Percentiles rank a stretch among this genome's conserved stretches.
Conservation (phyloP, 1,284 basidiomycete species). For the Pisolithus thermaeus region DNA sequence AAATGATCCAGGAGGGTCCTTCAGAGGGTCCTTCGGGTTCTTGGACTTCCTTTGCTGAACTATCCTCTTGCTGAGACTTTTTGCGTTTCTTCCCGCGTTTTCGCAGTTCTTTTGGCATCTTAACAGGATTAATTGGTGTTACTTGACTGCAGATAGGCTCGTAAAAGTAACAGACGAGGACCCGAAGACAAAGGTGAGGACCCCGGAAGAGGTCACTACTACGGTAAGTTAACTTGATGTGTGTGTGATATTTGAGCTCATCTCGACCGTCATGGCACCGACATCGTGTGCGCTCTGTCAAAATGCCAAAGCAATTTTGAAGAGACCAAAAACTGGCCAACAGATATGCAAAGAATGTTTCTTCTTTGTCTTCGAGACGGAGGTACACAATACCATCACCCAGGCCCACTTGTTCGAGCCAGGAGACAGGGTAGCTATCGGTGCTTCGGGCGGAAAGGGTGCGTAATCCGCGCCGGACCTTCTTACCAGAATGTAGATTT, state of each 20-base stretch:
- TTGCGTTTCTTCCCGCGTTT: conserved; percentile 75
- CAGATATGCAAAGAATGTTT: conserved; percentile 95
- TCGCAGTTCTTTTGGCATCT: conserved; percentile 70
- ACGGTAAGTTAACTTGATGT: no score
- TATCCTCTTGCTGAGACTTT: conserved; percentile 34
- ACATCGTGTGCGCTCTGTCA: conserved; percentile 71
- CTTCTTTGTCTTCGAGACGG: conserved; percentile 96
- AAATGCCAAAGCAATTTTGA: conserved; percentile 79
- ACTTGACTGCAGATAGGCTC: background rate
- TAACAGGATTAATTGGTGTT: background rate
- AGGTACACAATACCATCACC: conserved; percentile 94
- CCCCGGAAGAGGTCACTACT: background rate
- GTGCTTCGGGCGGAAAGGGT: conserved; percentile 98
- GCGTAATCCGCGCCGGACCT: conserved; percentile 5
- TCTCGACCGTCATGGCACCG: conserved; percentile 50
- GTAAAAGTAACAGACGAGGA: background rate
- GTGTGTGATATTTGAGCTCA: background rate
- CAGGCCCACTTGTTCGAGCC: conserved; percentile 77
- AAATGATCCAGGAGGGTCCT: conserved; percentile 65
- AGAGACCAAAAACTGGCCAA: conserved; percentile 95
- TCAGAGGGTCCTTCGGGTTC: conserved; percentile 7
- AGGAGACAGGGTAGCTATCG: conserved; percentile 96
- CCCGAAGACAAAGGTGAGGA: background rate
- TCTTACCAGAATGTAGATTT: background rate
- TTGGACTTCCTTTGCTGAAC: conserved; percentile 14